Conservation (phyloP, 2,329 filamentous ascomycete genomes). For the Fusarium protoensiforme region DNA sequence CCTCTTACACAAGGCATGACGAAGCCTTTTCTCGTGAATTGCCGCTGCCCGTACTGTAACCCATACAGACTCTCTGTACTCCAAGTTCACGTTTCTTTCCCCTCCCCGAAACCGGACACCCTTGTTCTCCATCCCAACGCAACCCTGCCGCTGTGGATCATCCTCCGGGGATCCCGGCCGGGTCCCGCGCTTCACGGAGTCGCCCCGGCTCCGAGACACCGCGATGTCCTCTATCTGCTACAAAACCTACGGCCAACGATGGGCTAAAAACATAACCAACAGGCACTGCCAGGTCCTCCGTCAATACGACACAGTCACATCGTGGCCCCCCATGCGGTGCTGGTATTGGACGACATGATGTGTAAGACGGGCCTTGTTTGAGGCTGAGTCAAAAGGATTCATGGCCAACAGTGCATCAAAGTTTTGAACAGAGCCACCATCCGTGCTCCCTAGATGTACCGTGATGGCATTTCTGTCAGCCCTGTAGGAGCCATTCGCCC, state of each 20-base stretch:
- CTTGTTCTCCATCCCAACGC: neutral
- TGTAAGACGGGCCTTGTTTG: neutral
- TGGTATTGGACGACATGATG: neutral
- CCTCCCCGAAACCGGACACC: constrained; percentile 2
- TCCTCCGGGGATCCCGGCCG: constrained; percentile 24
- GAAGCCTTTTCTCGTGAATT: neutral
- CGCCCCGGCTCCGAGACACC: constrained; percentile 28
- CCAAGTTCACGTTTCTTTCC: neutral
- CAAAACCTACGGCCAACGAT: neutral
- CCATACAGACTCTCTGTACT: too few relatives aligned
- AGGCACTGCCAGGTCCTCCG: neutral
- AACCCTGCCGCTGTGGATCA: constrained; percentile 15
- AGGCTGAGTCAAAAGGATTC: neutral
- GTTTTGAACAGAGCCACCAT: constrained; percentile 7
- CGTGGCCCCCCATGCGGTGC: neutral
- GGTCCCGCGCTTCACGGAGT: constrained; percentile 19
- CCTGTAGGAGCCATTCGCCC: neutral
- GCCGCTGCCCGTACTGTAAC: too few relatives aligned
- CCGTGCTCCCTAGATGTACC: neutral
- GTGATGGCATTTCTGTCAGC: neutral
- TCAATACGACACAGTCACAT: neutral
- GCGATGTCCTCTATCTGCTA: neutral
- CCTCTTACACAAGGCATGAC: constrained; percentile 12
- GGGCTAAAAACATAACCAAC: neutral
- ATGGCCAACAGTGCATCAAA: constrained; percentile 3